A percentile compares a stretch with the other conserved stretches of the same genome.
Conservation (phyloP, 495 filamentous ascomycete genomes). For the Astrocystis sublimbata region DNA sequence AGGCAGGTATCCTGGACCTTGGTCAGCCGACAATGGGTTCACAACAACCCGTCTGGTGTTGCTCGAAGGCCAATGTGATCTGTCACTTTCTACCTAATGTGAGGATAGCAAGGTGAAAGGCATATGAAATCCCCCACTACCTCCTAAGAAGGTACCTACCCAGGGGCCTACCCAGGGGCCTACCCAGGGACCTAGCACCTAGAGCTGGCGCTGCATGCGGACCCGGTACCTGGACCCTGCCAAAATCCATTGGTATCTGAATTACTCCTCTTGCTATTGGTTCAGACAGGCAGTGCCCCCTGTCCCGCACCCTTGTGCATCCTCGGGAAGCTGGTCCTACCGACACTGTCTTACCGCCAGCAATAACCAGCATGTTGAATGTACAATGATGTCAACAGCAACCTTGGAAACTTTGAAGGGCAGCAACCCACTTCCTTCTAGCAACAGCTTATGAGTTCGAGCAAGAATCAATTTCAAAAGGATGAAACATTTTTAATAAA, state of each 20-base stretch:
- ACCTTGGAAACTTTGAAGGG: too few species aligned
- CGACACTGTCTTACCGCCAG: not conserved
- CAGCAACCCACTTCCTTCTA: not conserved
- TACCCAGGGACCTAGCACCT: not conserved
- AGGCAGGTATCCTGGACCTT: not conserved
- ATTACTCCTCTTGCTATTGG: constrained; percentile 6
- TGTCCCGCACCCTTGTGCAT: not conserved
- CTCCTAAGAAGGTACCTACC: too few species aligned
- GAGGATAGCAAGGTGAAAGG: not conserved
- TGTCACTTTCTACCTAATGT: not conserved
- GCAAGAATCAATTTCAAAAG: too few species aligned
- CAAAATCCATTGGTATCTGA: not conserved
- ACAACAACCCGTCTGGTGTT: not conserved
- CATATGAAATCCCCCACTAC: constrained; percentile 12
- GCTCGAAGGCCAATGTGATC: not conserved
- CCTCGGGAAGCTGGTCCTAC: not conserved
- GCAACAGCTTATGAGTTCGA: too few species aligned
- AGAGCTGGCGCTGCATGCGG: not conserved
- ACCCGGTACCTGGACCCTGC: not conserved
- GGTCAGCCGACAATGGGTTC: not conserved
- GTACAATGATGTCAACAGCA: not conserved
- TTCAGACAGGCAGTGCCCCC: not conserved
- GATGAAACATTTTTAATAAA: too few species aligned
- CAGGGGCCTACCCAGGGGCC: too few species aligned
- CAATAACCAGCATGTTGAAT: not conserved